Base-by-base conservation (phyloP, 2,329 filamentous ascomycete species). In the Penicillium sp. region DNA sequence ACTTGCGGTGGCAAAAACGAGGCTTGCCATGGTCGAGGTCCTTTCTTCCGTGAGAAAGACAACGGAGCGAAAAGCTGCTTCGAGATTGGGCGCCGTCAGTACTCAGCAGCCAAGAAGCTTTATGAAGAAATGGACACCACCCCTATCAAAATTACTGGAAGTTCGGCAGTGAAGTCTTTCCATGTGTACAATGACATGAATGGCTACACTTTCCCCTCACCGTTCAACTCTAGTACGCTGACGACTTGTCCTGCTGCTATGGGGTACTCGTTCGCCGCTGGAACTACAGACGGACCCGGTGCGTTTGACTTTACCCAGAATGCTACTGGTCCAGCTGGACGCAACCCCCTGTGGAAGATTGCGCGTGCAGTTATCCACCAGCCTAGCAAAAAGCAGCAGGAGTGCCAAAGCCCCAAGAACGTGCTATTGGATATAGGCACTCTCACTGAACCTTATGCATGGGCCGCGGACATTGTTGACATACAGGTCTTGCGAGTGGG, bases 251-350 rank as follows among this genome's bases (percentile, higher is more conserved):
- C 91, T 4, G 92, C 92, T 0, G 91, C 91, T 0, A 77, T 97
- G 57, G 93, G 93, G 6, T 96, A 94, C 70, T 92, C 89, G 0
- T 97, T 97, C 69, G 93, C 93, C 0, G 93, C 90, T 1, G 93
- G 93, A 11, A 97, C 93, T 0, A 90, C 90, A 0, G 93, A 97
- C 70, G 91, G 93, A 6, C 92, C 93, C 0, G 93, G 93, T 0
- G 86, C 86, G 0, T 96, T 96, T 67, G 93, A 97, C 73, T 97
- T 97, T 70, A 94, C 90, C 1, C 93, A 97, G 69, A 92, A 91
- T 61, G 84, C 89, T 61, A 87, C 87, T 0, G 87, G 86, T n/a
- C 87, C 90, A 9, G 69, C 76, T 0, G 82, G 87, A 38, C 83
- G 82, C 22, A 92, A 89, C 61, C 91, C 91, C 0, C 75, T 97